Conservation (phyloP, 192 early-diverging fungal species). For the Chytriomyces sp. region DNA sequence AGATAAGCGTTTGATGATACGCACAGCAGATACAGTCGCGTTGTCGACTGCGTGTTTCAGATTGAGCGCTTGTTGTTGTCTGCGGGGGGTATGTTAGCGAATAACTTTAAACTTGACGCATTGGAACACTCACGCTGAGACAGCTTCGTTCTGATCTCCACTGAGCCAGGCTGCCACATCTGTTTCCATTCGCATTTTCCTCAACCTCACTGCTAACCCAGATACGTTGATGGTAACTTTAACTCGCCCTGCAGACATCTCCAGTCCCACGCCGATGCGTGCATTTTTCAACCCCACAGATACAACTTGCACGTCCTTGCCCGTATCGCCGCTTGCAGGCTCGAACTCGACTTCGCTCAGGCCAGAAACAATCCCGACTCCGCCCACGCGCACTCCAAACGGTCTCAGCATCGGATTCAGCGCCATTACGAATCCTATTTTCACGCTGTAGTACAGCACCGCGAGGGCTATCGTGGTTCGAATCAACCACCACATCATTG, state of each 20-base stretch:
- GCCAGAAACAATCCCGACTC: constrained; percentile 3
- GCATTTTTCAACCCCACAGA: constrained; percentile 1
- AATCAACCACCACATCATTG: neutral
- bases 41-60: too few relatives aligned
- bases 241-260: neutral
- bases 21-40: too few relatives aligned
- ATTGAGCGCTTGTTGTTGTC: too few relatives aligned
- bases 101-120: too few relatives aligned
- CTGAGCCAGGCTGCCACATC: too few relatives aligned
- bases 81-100: too few relatives aligned
- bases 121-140: too few relatives aligned
- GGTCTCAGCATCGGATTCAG: constrained; percentile 12
- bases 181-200: too few relatives aligned
- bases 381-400: constrained; percentile 17
- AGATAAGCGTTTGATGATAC: too few relatives aligned
- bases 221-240: neutral
- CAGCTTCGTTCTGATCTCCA: too few relatives aligned
- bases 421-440: neutral
- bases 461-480: neutral
- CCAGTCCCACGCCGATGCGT: neutral
- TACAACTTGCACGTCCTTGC: neutral
- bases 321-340: neutral
- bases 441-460: constrained; percentile 20
- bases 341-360: constrained; percentile 4
- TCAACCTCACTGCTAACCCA: too few relatives aligned